These are phyloP conservation scores for Pterothamnion heteromorphum DNA, from an alignment of 31 red algal species.

Conservation along the genomic window DNA sequence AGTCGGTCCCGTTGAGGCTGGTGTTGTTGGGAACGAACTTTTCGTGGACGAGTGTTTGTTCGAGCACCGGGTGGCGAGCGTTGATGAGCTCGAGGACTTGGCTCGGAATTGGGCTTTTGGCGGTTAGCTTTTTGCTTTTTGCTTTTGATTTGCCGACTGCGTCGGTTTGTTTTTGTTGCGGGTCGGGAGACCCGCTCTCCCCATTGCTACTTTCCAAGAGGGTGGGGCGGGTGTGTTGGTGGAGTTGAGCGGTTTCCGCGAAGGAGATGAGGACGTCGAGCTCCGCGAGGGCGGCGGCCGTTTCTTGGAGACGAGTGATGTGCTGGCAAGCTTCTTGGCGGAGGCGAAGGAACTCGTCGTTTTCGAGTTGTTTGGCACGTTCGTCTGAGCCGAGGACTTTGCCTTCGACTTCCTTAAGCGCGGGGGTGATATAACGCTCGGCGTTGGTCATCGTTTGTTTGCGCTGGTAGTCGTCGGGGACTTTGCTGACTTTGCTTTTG, in stretches of 20 bases:
- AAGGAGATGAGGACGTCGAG: not conserved
- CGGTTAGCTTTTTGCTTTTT: no score
- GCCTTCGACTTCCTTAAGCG: conserved; percentile 22
- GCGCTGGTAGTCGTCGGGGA: conserved; percentile 14
- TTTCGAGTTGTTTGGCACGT: not conserved
- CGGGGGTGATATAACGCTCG: conserved; percentile 32
- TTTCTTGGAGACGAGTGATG: not conserved
- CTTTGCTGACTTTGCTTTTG: not conserved
- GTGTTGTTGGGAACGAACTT: conserved; percentile 21
- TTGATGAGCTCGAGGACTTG: conserved; percentile 54
- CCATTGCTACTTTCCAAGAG: conserved; percentile 50
- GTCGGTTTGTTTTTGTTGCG: no score
- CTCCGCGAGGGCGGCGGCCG: not conserved
- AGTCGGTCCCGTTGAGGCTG: no score
- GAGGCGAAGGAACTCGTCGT: not conserved
- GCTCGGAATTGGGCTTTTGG: not conserved
- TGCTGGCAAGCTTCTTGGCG: not conserved
- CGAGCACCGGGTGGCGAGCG: conserved; percentile 79
- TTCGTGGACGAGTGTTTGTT: conserved; percentile 60
- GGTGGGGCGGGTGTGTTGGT: not conserved
- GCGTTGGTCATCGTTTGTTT: conserved; percentile 40
- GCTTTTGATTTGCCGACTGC: no score
- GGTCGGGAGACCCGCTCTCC: no score
- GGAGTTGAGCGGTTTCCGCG: not conserved
- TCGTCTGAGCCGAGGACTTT: conserved; percentile 33